Percentiles rank a stretch among this genome's conserved stretches.
phyloP scores from a whole-genome alignment of 345 rosid species.

The Eucalyptus leucophloia region DNA sequence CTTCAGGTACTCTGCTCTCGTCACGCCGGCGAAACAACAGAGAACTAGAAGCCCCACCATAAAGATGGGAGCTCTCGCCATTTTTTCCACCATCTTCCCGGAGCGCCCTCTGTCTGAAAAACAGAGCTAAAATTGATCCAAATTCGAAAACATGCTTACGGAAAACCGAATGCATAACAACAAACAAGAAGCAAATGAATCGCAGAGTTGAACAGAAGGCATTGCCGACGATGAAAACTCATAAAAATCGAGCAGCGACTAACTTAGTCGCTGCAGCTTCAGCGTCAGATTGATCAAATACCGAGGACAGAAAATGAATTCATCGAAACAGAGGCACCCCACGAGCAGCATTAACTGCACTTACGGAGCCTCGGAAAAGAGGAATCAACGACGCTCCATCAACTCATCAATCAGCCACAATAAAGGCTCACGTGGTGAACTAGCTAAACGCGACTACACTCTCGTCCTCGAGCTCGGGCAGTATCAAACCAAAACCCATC shows the following conservation, averaged over 20 bases:
- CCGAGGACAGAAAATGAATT: not conserved
- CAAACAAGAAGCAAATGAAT: not conserved
- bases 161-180: not conserved
- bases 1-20: slow-evolving; percentile 12
- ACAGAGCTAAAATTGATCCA: not conserved
- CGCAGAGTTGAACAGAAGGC: not conserved
- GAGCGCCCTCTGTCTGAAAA: not conserved
- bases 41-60: slow-evolving; percentile 13
- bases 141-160: not conserved
- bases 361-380: not conserved
- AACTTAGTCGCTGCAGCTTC: not conserved
- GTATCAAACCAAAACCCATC: not conserved
- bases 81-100: not conserved
- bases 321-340: not conserved
- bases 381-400: not conserved
- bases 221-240: not conserved
- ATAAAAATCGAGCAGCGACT: not conserved
- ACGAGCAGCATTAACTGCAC: not conserved
- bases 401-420: not conserved
- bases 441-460: not conserved
- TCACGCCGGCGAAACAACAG: slow-evolving; percentile 3
- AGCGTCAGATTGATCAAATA: not conserved
- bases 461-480: not conserved
- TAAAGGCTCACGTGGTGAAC: not conserved
- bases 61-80: slow-evolving; percentile 11